Percentiles rank a stretch among this genome's conserved stretches.
Evolutionary conservation across 805 yeast genomes (phyloP).

Genomic region (Yueomyces sp.): DNA sequence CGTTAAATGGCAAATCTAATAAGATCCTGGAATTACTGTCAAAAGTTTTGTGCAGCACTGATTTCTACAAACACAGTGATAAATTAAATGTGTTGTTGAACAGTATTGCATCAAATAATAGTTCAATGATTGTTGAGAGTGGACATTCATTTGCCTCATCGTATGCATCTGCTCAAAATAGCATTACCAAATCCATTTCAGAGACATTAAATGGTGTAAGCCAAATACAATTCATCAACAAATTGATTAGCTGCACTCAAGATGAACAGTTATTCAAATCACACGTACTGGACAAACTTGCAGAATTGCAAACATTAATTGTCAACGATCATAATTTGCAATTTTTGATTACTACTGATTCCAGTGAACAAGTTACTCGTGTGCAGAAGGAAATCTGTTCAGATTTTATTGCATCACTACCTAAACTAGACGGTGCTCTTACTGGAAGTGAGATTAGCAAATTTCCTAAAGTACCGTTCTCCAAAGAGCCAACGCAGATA

Average conservation of each 20-base stretch:
- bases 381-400: conserved; percentile 15
- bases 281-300: conserved; percentile 53
- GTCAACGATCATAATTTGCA: conserved; percentile 32
- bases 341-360: conserved; percentile 47
- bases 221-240: conserved; percentile 58
- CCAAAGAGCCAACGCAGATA: conserved; percentile 20
- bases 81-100: conserved; percentile 65
- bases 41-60: conserved; percentile 56
- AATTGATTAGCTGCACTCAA: conserved; percentile 38
- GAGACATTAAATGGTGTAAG: conserved; percentile 64
- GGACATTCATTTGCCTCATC: conserved; percentile 79
- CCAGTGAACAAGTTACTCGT: conserved; percentile 14
- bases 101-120: conserved; percentile 60
- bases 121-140: conserved; percentile 67
- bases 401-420: conserved; percentile 2
- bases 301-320: conserved; percentile 31
- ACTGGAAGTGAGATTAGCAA: background rate
- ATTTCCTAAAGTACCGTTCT: background rate
- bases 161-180: conserved; percentile 49
- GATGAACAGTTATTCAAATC: conserved; percentile 34
- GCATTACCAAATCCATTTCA: conserved; percentile 43
- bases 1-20: conserved; percentile 49
- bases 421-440: background rate
- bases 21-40: conserved; percentile 53
- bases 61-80: conserved; percentile 44